Evolutionary conservation across 805 yeast genomes (phyloP).

Genomic region (Monosporozyma servazzii): DNA sequence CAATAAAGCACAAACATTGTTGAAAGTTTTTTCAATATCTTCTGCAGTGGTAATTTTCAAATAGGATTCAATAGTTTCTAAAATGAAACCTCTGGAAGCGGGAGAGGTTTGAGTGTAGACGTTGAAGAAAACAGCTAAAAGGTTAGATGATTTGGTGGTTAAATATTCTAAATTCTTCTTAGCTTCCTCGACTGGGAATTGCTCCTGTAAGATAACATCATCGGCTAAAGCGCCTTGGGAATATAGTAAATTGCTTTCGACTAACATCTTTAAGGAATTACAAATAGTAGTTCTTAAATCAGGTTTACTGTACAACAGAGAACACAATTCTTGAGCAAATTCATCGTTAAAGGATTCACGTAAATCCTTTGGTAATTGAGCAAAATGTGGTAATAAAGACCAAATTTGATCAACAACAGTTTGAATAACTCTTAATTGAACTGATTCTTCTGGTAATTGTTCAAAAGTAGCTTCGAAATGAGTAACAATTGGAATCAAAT

Average conservation of each 20-base stretch:
- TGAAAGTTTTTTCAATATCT: constrained; percentile 68
- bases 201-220: constrained; percentile 49
- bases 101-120: constrained; percentile 85
- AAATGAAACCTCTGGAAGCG: constrained; percentile 71
- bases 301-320: constrained; percentile 61
- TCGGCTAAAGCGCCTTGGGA: constrained; percentile 49
- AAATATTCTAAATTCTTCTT: constrained; percentile 51
- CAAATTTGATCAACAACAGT: constrained; percentile 88
- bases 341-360: constrained; percentile 53
- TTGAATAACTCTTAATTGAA: constrained; percentile 67
- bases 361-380: constrained; percentile 78
- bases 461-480: constrained; percentile 43
- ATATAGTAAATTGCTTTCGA: constrained; percentile 57
- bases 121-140: constrained; percentile 81
- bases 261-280: constrained; percentile 66
- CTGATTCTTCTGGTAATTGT: constrained; percentile 42
- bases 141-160: constrained; percentile 56
- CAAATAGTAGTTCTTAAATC: constrained; percentile 76
- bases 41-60: constrained; percentile 56
- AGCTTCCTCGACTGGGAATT: constrained; percentile 50
- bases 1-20: constrained; percentile 74
- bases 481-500: constrained; percentile 57
- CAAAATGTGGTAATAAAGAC: constrained; percentile 83
- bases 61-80: constrained; percentile 80
- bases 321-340: constrained; percentile 72